phyloP scores from a whole-genome alignment of 441 rosid species.

The Melianthus villosus region DNA sequence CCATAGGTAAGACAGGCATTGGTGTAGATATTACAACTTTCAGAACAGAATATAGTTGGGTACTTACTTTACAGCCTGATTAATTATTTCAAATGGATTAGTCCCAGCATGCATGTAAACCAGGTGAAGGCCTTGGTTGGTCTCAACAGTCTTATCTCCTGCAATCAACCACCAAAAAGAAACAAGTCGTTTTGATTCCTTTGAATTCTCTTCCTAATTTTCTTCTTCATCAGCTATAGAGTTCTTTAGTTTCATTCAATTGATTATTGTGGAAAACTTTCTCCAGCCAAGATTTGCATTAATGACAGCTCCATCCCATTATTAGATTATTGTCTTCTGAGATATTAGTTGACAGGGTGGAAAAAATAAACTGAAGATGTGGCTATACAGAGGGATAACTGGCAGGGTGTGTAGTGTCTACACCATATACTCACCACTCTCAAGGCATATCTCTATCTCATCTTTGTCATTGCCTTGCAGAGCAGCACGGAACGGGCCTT shows the following conservation, averaged over 20 bases:
- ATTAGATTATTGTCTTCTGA: no score
- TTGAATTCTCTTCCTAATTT: no score
- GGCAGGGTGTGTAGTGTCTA: no score
- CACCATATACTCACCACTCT: constrained; percentile 79
- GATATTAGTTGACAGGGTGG: no score
- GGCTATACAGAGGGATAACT: no score
- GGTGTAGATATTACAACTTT: neutral
- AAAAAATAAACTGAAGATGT: no score
- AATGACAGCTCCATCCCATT: no score
- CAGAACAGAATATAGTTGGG: neutral
- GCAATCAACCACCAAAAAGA: constrained; percentile 41
- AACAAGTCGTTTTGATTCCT: constrained; percentile 17
- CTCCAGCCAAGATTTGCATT: no score
- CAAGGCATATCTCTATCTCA: constrained; percentile 80
- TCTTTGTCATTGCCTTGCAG: constrained; percentile 77
- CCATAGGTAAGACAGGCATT: neutral
- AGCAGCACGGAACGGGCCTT: constrained; percentile 87
- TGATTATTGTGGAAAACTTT: no score
- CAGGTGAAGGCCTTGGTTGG: constrained; percentile 61
- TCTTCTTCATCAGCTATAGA: no score
- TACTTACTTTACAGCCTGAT: constrained; percentile 69
- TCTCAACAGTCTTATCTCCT: constrained; percentile 80
- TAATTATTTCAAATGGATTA: constrained; percentile 84
- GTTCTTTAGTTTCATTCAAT: no score
- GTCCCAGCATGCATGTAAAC: constrained; percentile 87